Evolutionary conservation across 2,329 filamentous ascomycete species (phyloP).

Genomic region (Penicillium verrucosum): DNA sequence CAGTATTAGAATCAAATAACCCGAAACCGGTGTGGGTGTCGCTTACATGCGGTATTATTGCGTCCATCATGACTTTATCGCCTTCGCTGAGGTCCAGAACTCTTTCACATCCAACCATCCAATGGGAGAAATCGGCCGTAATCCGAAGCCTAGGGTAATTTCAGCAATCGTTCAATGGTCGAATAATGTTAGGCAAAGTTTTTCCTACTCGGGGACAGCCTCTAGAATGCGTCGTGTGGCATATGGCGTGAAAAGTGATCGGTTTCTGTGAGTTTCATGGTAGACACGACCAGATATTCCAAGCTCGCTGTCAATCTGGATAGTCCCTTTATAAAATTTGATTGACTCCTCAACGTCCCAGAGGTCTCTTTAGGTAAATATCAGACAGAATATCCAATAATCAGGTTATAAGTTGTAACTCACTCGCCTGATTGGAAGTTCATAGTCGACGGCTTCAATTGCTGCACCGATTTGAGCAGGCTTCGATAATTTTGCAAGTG

Average conservation of each 20-base stretch:
- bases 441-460: neutral
- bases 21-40: neutral
- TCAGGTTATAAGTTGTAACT: neutral
- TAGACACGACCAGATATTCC: neutral
- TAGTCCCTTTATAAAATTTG: neutral
- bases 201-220: neutral
- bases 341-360: neutral
- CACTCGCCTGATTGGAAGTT: neutral
- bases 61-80: neutral
- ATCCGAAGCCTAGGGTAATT: neutral
- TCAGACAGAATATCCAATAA: neutral
- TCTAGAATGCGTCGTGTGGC: neutral
- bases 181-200: neutral
- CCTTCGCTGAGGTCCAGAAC: neutral
- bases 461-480: neutral
- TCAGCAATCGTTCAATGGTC: neutral
- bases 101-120: neutral
- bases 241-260: neutral
- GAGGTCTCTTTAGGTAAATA: neutral
- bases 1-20: neutral
- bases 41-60: neutral
- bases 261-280: neutral
- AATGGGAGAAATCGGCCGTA: neutral
- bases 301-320: neutral
- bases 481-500: neutral